Evolutionary conservation across 169 alveolate species (phyloP).

Genomic region (Plasmodium gallinaceum): DNA sequence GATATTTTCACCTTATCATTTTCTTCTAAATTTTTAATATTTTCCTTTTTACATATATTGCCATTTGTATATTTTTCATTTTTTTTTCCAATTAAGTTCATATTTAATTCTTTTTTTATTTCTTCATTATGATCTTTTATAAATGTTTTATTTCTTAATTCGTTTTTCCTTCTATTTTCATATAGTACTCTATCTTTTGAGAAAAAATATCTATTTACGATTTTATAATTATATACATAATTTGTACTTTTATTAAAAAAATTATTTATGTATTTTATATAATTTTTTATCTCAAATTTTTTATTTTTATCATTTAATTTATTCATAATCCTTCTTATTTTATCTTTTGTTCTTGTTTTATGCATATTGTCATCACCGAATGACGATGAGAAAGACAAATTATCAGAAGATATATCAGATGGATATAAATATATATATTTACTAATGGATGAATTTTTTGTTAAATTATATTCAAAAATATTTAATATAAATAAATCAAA

Average conservation of each 20-base stretch:
- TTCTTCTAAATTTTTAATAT: neutral
- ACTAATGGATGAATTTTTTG: neutral
- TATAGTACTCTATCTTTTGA: constrained; percentile 53
- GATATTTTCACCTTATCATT: neutral
- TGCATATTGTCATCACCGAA: neutral
- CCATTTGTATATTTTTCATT: neutral
- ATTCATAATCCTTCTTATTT: constrained; percentile 2
- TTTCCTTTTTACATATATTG: neutral
- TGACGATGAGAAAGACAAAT: neutral
- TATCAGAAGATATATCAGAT: neutral
- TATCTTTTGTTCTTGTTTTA: neutral
- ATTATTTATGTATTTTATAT: constrained; percentile 51
- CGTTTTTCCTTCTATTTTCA: constrained; percentile 16
- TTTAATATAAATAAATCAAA: constrained; percentile 54
- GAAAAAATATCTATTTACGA: neutral
- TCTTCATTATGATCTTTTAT: neutral
- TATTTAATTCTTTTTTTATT: neutral
- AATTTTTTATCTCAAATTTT: constrained; percentile 1
- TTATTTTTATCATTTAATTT: neutral
- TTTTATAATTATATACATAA: neutral
- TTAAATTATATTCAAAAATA: constrained; percentile 12
- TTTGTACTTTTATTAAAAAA: neutral
- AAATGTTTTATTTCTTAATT: neutral
- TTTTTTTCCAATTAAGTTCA: neutral
- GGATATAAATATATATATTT: neutral